Conservation (phyloP, 345 rosid species). For the Populus pruinosa region DNA sequence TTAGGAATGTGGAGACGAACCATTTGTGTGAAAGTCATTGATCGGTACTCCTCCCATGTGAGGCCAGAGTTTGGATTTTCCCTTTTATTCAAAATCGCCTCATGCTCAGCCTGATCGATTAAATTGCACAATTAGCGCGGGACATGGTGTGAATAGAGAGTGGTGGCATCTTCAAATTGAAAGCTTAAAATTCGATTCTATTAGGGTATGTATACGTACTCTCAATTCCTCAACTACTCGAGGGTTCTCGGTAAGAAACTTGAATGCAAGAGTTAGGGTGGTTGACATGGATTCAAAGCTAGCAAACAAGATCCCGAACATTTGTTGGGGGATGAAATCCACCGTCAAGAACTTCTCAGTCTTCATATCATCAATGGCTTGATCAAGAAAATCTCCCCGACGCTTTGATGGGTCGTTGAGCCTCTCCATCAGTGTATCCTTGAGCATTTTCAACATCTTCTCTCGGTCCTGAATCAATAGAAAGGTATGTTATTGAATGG, state of each 20-base stretch:
- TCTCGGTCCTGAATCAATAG: conserved; percentile 12
- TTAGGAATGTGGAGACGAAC: not conserved
- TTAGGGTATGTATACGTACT: not conserved
- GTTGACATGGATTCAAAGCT: conserved; percentile 12
- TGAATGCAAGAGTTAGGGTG: conserved; percentile 12
- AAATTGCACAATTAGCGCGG: not conserved
- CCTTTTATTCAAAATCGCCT: conserved; percentile 3
- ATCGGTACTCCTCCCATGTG: conserved; percentile 6
- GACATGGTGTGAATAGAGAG: not conserved
- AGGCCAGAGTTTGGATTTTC: conserved; percentile 12
- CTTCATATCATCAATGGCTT: conserved; percentile 20
- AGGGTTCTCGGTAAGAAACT: conserved; percentile 35
- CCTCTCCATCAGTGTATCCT: conserved; percentile 14
- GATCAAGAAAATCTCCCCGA: conserved; percentile 25
- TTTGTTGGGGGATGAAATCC: conserved; percentile 19
- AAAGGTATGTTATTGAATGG: not conserved
- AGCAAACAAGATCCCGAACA: conserved; percentile 25
- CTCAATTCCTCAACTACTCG: conserved; percentile 29
- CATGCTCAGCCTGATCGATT: conserved; percentile 29
- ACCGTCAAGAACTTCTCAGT: conserved; percentile 27
- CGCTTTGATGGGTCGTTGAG: conserved; percentile 1
- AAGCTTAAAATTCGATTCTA: not conserved
- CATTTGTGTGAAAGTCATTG: conserved; percentile 30
- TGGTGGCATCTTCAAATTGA: not conserved
- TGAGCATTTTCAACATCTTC: conserved; percentile 4